phyloP scores from a whole-genome alignment of 192 early-diverging fungal genomes.

The Diversispora eburnea region DNA sequence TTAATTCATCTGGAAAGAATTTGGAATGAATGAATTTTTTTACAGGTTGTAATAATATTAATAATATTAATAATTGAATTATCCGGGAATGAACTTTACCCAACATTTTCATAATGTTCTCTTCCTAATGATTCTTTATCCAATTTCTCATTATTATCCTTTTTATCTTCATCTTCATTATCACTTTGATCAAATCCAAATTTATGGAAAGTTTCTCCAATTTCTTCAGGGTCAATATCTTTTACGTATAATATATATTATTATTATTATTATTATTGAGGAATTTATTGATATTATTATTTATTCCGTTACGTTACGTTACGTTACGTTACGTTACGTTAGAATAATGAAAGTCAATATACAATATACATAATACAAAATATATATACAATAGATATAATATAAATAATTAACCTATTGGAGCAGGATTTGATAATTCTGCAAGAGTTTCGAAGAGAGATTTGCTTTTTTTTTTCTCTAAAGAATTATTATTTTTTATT shows the following conservation, averaged over 20 bases:
- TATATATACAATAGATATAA: background rate
- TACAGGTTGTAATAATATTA: background rate
- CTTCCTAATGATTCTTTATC: conserved; percentile 34
- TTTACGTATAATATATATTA: conserved; percentile 28
- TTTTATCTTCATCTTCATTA: conserved; percentile 48
- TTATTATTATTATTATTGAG: background rate
- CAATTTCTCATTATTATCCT: conserved; percentile 27
- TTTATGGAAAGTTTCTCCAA: conserved; percentile 43
- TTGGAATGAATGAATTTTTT: too few relatives aligned
- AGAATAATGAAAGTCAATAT: background rate
- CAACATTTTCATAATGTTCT: conserved; percentile 68
- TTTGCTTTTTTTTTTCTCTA: conserved; percentile 35
- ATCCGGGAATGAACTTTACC: conserved; percentile 34
- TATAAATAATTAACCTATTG: conserved; percentile 41
- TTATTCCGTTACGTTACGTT: background rate
- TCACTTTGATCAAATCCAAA: conserved; percentile 48
- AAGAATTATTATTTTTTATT: background rate
- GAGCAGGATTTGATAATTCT: conserved; percentile 52
- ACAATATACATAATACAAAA: background rate
- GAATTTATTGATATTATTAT: background rate
- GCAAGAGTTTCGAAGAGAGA: conserved; percentile 49
- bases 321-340: too few relatives aligned
- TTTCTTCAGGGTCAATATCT: conserved; percentile 74
- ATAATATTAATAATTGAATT: background rate
- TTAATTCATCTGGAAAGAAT: background rate